Base-by-base conservation (phyloP, 1,284 basidiomycete species). In the Leccinum subrobustum region DNA sequence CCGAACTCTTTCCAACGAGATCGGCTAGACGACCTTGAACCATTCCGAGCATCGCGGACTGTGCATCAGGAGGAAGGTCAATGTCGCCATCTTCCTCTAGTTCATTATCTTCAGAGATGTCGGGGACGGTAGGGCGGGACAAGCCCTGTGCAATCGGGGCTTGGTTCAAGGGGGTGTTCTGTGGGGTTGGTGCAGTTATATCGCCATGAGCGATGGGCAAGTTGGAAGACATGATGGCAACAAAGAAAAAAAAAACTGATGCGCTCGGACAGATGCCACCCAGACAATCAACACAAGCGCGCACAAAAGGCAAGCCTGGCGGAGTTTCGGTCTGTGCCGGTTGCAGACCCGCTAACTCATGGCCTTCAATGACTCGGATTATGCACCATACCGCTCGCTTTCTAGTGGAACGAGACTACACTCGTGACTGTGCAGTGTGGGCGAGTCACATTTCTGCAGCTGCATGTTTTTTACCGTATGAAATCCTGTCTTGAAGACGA, bases 1-100 rank as follows among this genome's bases (percentile, higher is more conserved):
- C 93, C 9, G 91, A 93, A 67, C 89, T 91, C 70, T 86, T 85
- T 63, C 92, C 92, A 66, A 93, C 79, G 51, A 95, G 83, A 66
- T 78, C 78, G 52, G 81, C 81, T 58, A 95, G 85, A 71, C 82
- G 83, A 65, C 80, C 81, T 66, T 88, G 86, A 18, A 89, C 87
- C 59, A 91, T 76, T 62, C 77, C 85, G 61, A 79, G 78, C 80
- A 81, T 84, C 62, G 84, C 84, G 69, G 80, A 78, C 63, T 78
- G 78, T 25, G 77, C 71, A 47, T 67, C 71, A 29, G 72, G 59
- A 2, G 71, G 62, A 33, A 71, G 65, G 33, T 56, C 62, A 6
- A 72, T 74, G 14, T 75, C 73, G 55, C 80, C 82, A 52, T 81
- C 83, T 57, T 83, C 84, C 44, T 76, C 81, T 31, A 77, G 81